phyloP scores from a whole-genome alignment of 2,329 filamentous ascomycete species.

The Fusarium albidum region DNA sequence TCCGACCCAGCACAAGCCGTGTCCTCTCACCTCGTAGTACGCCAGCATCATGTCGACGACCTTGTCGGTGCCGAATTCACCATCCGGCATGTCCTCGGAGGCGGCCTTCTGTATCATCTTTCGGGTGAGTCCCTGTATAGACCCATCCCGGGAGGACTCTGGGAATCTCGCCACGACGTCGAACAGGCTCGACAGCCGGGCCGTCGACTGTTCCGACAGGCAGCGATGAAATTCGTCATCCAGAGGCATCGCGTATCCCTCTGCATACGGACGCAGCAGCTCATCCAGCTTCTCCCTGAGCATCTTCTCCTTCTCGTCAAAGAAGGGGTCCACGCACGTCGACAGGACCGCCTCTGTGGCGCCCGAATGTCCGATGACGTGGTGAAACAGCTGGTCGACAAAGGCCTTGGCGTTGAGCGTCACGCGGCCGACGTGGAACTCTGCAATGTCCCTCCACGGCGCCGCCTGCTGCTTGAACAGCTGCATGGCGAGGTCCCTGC shows the following conservation, averaged over 20 bases:
- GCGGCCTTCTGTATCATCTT: slow-evolving; percentile 10
- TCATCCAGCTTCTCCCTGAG: slow-evolving; percentile 50
- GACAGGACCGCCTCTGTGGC: slow-evolving; percentile 35
- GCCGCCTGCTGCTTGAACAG: slow-evolving; percentile 50
- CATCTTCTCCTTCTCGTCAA: slow-evolving; percentile 38
- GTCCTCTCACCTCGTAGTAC: slow-evolving; percentile 52
- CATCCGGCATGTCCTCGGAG: slow-evolving; percentile 26
- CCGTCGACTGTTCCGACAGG: slow-evolving; percentile 1
- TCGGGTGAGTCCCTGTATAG: background rate
- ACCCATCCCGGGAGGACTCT: slow-evolving; percentile 28
- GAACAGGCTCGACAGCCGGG: slow-evolving; percentile 26
- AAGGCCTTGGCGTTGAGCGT: slow-evolving; percentile 44
- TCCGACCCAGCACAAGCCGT: accelerated
- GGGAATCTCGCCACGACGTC: slow-evolving; percentile 20
- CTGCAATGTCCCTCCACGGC: slow-evolving; percentile 51
- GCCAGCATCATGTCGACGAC: slow-evolving; percentile 55
- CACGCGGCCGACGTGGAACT: slow-evolving; percentile 46
- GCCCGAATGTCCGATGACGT: slow-evolving; percentile 40
- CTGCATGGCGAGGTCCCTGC: slow-evolving; percentile 46
- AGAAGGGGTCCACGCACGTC: slow-evolving; percentile 44
- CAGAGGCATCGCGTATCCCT: slow-evolving; percentile 38
- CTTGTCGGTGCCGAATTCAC: slow-evolving; percentile 47
- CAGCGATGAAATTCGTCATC: slow-evolving; percentile 43
- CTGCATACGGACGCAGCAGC: slow-evolving; percentile 48
- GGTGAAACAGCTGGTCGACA: slow-evolving; percentile 46